Evolutionary conservation across 495 filamentous ascomycete species (phyloP), one percentile per base, ranked within the genome.

Genomic region (Xylaria bambusicola): DNA sequence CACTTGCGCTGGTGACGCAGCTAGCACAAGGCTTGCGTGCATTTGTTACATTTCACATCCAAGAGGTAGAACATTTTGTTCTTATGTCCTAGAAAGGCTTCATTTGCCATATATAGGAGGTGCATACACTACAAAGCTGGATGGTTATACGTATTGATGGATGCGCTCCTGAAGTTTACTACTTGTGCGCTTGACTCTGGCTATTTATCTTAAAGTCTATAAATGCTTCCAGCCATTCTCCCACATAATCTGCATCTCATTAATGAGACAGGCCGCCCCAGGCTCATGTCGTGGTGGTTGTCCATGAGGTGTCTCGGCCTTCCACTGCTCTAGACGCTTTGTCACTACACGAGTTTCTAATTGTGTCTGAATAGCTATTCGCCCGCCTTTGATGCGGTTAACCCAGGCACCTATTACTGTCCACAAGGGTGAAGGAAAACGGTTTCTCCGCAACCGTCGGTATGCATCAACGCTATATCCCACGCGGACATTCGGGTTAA

Each of bases 231-330:
- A 94, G 17, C 90, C 90, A 69, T 88, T 88, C 48, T 78, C 62
- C 64, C 83, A 80, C 60, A 93, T 74, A 36, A 94, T 82, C 70
- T 94, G 90, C 90, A 93, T 93, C 75, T 92, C 89, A 73, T 93
- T 86, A 50, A 93, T 83, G 54, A 92, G 73, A 67, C 90, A 94
- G 48, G 82, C 80, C 44, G 75, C 74, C n/a, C 83, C 87, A 1
- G 69, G 77, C 61, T 89, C 86, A 12, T 75, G 62, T 31, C 73
- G 72, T 40, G 75, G 65, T 52, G 62, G 54, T 20, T 66, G 61
- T 4, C 65, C 68, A 41, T 60, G 38, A 0, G 54, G 61, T 49
- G 71, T 73, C 38, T 72, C 70, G 27, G 69, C 68, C 44, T 68
- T 52, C 76, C 80, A 79, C 38, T 69, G 71, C 47, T 74, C 68